phyloP scores from a whole-genome alignment of 2,329 filamentous ascomycete genomes.

The Stachybotrys chartarum region DNA sequence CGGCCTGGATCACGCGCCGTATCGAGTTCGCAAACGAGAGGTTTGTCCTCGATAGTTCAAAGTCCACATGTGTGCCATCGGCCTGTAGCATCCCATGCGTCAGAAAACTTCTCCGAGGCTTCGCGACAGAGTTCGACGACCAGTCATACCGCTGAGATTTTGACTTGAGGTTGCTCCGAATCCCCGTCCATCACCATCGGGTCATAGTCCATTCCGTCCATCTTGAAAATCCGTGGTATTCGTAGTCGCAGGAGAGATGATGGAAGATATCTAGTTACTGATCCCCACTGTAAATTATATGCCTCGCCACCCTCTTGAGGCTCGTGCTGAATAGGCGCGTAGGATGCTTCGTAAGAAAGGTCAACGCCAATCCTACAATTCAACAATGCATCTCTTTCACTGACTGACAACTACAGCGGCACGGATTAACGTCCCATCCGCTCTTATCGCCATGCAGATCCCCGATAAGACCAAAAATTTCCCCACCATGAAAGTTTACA shows the following conservation, averaged over 20 bases:
- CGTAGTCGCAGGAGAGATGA: background rate
- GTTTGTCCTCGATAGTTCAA: constrained; percentile 83
- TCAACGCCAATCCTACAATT: background rate
- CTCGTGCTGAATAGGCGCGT: background rate
- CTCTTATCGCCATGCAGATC: constrained; percentile 17
- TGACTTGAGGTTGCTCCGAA: constrained; percentile 48
- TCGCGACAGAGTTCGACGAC: background rate
- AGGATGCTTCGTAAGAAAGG: too few species aligned
- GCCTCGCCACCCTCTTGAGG: background rate
- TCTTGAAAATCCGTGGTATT: constrained; percentile 8
- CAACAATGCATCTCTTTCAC: background rate
- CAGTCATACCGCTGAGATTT: constrained; percentile 49
- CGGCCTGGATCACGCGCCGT: constrained; percentile 83
- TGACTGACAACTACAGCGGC: background rate
- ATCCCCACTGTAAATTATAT: background rate
- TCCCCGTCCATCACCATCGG: constrained; percentile 54
- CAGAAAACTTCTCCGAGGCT: constrained; percentile 9
- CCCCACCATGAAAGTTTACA: constrained; percentile 13
- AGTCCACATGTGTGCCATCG: constrained; percentile 75
- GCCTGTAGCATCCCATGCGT: constrained; percentile 46
- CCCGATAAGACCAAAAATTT: constrained; percentile 23
- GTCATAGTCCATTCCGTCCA: constrained; percentile 52
- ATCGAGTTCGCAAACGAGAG: constrained; percentile 89
- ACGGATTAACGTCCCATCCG: constrained; percentile 23
- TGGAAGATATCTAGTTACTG: background rate